These are phyloP conservation scores for Leccinum aurantiacum DNA, from an alignment of 768 basidiomycete species.

Conservation along the genomic window DNA sequence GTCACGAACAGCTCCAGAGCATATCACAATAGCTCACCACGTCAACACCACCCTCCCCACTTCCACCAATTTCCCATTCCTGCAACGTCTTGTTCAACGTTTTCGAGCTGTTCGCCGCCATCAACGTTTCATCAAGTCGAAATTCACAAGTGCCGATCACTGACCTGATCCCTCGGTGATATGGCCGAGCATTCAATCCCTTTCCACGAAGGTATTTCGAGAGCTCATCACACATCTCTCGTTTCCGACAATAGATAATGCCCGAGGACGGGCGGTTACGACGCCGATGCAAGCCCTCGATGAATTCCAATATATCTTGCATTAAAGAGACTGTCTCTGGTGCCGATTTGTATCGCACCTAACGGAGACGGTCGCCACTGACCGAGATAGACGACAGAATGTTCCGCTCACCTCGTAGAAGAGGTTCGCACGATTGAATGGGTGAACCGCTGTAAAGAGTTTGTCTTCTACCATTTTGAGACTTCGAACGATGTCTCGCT, in stretches of 20 bases:
- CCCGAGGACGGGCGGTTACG: constrained; percentile 63
- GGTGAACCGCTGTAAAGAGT: constrained; percentile 66
- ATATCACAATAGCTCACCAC: constrained; percentile 44
- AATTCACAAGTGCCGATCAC: constrained; percentile 1
- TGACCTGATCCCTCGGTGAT: constrained; percentile 71
- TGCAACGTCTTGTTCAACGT: constrained; percentile 52
- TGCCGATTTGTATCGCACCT: constrained; percentile 67
- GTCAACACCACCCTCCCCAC: constrained; percentile 55
- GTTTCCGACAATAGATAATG: constrained; percentile 76
- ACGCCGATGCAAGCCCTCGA: constrained; percentile 58
- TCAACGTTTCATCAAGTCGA: background rate
- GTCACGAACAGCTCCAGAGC: background rate
- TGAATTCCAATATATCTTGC: constrained; percentile 65
- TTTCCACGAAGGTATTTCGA: constrained; percentile 62
- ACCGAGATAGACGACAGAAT: background rate
- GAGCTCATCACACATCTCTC: constrained; percentile 65
- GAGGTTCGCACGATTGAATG: constrained; percentile 78
- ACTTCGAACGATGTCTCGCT: constrained; percentile 67
- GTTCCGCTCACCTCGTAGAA: constrained; percentile 66
- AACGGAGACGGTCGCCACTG: background rate
- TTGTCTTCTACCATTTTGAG: constrained; percentile 57
- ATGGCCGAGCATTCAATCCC: constrained; percentile 67
- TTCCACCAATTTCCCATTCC: constrained; percentile 60
- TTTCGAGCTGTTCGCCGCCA: constrained; percentile 35
- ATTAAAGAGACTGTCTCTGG: constrained; percentile 54